phyloP scores from a whole-genome alignment of 75 land plant species.

The Adiantum capillusveneris region DNA sequence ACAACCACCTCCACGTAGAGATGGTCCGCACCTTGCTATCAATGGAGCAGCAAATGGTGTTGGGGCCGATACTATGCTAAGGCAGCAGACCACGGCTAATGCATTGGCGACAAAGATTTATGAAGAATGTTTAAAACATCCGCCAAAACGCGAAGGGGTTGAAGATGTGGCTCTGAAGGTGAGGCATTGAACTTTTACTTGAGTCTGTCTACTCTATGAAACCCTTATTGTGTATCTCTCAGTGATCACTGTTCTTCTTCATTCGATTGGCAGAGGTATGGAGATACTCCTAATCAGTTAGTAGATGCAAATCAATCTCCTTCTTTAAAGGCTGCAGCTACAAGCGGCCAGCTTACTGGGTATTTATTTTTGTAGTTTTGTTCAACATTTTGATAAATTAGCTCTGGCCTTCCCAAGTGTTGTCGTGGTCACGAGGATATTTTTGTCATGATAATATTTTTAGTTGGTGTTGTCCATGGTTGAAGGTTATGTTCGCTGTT shows the following conservation, averaged over 20 bases:
- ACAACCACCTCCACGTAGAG: conserved; percentile 66
- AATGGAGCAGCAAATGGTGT: conserved; percentile 57
- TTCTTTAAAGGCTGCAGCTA: conserved; percentile 37
- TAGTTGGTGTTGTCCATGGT: too few relatives aligned
- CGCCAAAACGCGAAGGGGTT: conserved; percentile 65
- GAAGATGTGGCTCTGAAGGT: conserved; percentile 84
- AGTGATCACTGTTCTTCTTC: background rate
- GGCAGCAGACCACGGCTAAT: conserved; percentile 62
- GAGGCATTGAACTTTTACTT: background rate
- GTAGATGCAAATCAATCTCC: conserved; percentile 46
- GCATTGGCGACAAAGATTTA: conserved; percentile 84
- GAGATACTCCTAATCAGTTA: conserved; percentile 46
- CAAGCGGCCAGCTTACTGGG: conserved; percentile 49
- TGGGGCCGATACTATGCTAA: conserved; percentile 48
- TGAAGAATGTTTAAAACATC: conserved; percentile 80
- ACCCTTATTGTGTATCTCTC: too few relatives aligned
- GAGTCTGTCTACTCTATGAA: too few relatives aligned
- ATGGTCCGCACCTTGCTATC: conserved; percentile 32
- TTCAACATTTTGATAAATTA: background rate
- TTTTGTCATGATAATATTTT: too few relatives aligned
- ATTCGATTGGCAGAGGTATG: conserved; percentile 48
- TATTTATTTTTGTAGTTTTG: conserved; percentile 9
- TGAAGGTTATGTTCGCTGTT: too few relatives aligned
- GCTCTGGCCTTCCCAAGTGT: background rate
- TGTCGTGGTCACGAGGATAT: too few relatives aligned